A percentile compares a stretch with the other conserved stretches of the same genome.
These are phyloP conservation scores for Vachellia collinsii DNA, from an alignment of 306 rosid genomes.

Conservation along the genomic window DNA sequence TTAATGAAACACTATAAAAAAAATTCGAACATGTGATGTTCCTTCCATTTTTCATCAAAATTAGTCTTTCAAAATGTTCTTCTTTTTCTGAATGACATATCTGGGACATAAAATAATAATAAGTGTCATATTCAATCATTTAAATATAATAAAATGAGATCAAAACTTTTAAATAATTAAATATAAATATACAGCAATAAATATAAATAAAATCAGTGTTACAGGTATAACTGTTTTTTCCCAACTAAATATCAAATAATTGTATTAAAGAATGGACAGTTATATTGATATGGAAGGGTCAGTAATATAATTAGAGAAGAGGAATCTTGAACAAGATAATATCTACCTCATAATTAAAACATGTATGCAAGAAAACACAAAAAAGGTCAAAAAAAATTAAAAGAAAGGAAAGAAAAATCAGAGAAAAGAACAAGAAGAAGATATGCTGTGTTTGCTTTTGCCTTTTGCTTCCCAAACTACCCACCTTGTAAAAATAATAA, in stretches of 20 bases:
- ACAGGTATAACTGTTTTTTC: no score
- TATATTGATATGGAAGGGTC: no score
- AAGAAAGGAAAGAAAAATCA: not conserved
- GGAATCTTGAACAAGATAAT: no score
- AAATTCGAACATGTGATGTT: not conserved
- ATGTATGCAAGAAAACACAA: not conserved
- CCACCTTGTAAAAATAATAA: constrained; percentile 46
- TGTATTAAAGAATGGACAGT: no score
- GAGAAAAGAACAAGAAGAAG: constrained; percentile 55
- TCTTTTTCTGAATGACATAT: not conserved
- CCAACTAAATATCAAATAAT: no score
- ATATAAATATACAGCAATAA: no score
- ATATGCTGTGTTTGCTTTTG: constrained; percentile 65
- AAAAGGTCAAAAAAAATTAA: constrained; percentile 2
- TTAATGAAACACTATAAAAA: not conserved
- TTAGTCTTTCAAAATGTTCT: no score
- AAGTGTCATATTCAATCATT: not conserved
- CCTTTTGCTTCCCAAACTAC: constrained; percentile 67
- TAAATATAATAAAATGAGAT: not conserved
- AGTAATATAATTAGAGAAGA: no score
- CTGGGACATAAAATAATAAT: not conserved
- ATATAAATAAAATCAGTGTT: no score
- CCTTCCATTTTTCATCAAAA: not conserved
- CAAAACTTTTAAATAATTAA: not conserved
- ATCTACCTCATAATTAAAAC: not conserved